Conservation (phyloP, 495 filamentous ascomycete genomes). For the Penicillium dipodomyicola region DNA sequence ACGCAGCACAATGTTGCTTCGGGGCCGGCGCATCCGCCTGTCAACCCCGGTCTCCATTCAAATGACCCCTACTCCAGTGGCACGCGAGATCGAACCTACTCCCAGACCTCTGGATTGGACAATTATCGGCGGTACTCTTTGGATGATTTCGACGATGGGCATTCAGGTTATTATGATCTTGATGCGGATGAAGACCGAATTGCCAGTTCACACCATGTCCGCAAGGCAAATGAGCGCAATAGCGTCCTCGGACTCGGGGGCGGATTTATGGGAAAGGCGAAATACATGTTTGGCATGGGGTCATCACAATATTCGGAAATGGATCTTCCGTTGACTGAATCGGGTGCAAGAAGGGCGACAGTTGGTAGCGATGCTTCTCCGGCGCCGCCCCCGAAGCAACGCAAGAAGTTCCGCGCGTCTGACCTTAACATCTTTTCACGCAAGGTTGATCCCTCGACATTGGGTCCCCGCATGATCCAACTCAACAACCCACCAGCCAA, state of each 20-base stretch:
- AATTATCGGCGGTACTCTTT: constrained; percentile 91
- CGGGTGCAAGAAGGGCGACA: constrained; percentile 52
- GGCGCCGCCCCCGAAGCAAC: constrained; percentile 31
- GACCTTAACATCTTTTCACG: constrained; percentile 91
- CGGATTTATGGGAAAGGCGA: constrained; percentile 79
- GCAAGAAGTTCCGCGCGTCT: constrained; percentile 62
- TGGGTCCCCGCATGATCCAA: constrained; percentile 91
- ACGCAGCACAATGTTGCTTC: constrained; percentile 24
- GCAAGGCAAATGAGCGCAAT: constrained; percentile 71
- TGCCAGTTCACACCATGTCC: constrained; percentile 48
- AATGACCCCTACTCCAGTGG: constrained; percentile 49
- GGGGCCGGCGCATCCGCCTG: constrained; percentile 27
- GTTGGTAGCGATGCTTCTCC: constrained; percentile 35
- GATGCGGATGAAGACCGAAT: constrained; percentile 57
- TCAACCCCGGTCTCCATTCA: constrained; percentile 32
- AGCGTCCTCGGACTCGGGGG: constrained; percentile 85
- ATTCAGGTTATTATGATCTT: constrained; percentile 61
- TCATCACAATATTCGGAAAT: constrained; percentile 93
- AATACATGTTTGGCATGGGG: constrained; percentile 87
- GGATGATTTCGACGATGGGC: constrained; percentile 76
- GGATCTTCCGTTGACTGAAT: constrained; percentile 91
- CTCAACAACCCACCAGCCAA: constrained; percentile 98
- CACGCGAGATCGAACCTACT: constrained; percentile 57
- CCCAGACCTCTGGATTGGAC: constrained; percentile 76
- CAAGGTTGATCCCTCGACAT: constrained; percentile 81